Conservation (phyloP, 2,329 filamentous ascomycete genomes). For the Scytalidium sp. region DNA sequence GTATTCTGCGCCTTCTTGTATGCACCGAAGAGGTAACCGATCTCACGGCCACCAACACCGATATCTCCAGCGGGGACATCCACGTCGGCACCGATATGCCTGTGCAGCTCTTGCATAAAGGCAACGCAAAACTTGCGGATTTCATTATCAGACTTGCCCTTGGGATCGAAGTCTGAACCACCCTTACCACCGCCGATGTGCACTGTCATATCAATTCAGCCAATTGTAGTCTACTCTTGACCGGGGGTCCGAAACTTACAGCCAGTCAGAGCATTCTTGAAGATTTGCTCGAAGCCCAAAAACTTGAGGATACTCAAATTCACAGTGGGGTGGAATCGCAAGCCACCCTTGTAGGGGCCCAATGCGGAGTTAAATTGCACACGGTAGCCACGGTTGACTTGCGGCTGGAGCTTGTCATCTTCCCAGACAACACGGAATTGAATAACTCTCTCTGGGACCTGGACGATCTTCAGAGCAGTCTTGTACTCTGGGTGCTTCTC, state of each 20-base stretch:
- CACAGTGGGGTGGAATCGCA: constrained; percentile 89
- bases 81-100: constrained; percentile 94
- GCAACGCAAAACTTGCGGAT: constrained; percentile 95
- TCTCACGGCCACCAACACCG: constrained; percentile 86
- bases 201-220: constrained; percentile 43
- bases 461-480: constrained; percentile 81
- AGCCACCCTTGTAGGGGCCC: constrained; percentile 96
- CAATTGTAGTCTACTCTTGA: neutral
- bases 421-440: constrained; percentile 99
- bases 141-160: constrained; percentile 96
- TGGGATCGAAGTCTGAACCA: constrained; percentile 97
- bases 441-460: constrained; percentile 91
- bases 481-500: constrained; percentile 91
- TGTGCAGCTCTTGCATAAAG: constrained; percentile 94
- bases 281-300: constrained; percentile 98
- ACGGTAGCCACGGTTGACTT: constrained; percentile 93
- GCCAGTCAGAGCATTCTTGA: constrained; percentile 98
- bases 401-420: constrained; percentile 82
- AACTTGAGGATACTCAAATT: constrained; percentile 87
- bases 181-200: constrained; percentile 98
- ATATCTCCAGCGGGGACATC: constrained; percentile 98
- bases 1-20: constrained; percentile 86
- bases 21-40: constrained; percentile 91
- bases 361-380: constrained; percentile 99
- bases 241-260: constrained; percentile 51